Evolutionary conservation across 805 yeast genomes (phyloP).

Genomic region (Teunomyces stri): DNA sequence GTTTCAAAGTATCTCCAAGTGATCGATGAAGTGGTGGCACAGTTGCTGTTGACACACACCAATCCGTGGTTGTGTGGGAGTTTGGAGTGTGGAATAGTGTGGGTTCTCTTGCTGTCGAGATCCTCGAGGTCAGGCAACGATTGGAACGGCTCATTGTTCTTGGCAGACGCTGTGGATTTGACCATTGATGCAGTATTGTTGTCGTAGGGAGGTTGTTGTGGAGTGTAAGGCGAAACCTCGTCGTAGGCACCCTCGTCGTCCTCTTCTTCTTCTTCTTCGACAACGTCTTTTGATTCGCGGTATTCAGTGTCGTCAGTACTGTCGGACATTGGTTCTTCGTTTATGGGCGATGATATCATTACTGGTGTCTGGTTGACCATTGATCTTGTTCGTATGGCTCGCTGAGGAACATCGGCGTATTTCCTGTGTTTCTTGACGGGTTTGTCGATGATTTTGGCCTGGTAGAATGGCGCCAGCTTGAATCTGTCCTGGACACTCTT

Average conservation of each 20-base stretch:
- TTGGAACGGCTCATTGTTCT: slow-evolving; percentile 23
- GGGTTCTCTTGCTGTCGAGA: slow-evolving; percentile 42
- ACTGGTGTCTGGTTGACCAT: slow-evolving; percentile 36
- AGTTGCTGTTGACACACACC: slow-evolving; percentile 39
- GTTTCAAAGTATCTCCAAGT: slow-evolving; percentile 46
- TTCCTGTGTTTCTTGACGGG: slow-evolving; percentile 27
- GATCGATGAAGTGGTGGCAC: slow-evolving; percentile 37
- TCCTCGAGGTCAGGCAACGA: slow-evolving; percentile 45
- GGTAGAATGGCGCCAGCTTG: slow-evolving; percentile 45
- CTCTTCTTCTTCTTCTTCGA: slow-evolving; percentile 25
- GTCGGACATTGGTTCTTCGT: slow-evolving; percentile 36
- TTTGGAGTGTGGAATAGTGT: slow-evolving; percentile 37
- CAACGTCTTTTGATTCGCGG: slow-evolving; percentile 14
- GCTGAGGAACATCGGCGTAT: slow-evolving; percentile 21
- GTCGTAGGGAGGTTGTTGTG: slow-evolving; percentile 40
- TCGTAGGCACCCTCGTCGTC: slow-evolving; percentile 24
- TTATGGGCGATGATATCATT: slow-evolving; percentile 40
- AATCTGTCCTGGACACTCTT: slow-evolving; percentile 43
- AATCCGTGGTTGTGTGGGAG: slow-evolving; percentile 40
- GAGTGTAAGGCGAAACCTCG: slow-evolving; percentile 38
- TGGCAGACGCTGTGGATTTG: slow-evolving; percentile 8
- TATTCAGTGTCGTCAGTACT: slow-evolving; percentile 41
- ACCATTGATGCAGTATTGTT: slow-evolving; percentile 5
- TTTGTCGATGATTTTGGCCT: slow-evolving; percentile 40
- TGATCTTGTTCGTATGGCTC: slow-evolving; percentile 44